Evolutionary conservation across 2,329 filamentous ascomycete species (phyloP).

Genomic region (Verruconis gallopava): DNA sequence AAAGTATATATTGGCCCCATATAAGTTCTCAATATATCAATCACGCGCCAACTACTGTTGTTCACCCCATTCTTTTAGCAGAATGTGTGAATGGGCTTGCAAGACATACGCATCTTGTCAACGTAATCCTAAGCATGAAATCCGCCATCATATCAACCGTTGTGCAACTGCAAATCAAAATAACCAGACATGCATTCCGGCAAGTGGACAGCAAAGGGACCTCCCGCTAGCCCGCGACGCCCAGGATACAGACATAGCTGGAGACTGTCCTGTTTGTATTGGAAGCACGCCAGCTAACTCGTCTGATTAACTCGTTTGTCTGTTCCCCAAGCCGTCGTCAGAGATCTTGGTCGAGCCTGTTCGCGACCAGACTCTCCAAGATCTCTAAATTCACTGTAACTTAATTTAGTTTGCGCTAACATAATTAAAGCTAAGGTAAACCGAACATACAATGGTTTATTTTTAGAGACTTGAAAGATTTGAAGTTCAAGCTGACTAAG

Average conservation of each 20-base stretch:
- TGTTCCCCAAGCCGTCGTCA: conserved; percentile 12
- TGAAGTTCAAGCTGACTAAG: conserved; percentile 13
- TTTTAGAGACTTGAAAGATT: conserved; percentile 14
- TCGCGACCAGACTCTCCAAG: conserved; percentile 13
- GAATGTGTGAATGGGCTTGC: neutral
- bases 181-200: neutral
- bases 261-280: conserved; percentile 11
- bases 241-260: conserved; percentile 8
- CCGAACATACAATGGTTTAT: conserved; percentile 13
- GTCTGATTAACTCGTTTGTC: conserved; percentile 13
- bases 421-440: conserved; percentile 8
- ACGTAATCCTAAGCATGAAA: neutral
- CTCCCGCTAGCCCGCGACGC: conserved; percentile 2
- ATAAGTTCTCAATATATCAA: too few relatives aligned
- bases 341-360: conserved; percentile 12
- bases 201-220: neutral
- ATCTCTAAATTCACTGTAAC: conserved; percentile 13
- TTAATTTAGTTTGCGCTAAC: conserved; percentile 11
- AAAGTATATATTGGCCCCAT: too few relatives aligned
- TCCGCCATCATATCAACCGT: neutral
- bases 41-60: too few relatives aligned
- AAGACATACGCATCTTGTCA: neutral
- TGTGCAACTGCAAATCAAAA: neutral
- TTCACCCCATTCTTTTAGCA: conserved; percentile 7
- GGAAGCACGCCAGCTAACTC: conserved; percentile 13